Percentiles rank a stretch among this genome's conserved stretches.
These are phyloP conservation scores for Zygoascus sp. DNA, from an alignment of 1,139 yeast genomes.

Conservation along the genomic window DNA sequence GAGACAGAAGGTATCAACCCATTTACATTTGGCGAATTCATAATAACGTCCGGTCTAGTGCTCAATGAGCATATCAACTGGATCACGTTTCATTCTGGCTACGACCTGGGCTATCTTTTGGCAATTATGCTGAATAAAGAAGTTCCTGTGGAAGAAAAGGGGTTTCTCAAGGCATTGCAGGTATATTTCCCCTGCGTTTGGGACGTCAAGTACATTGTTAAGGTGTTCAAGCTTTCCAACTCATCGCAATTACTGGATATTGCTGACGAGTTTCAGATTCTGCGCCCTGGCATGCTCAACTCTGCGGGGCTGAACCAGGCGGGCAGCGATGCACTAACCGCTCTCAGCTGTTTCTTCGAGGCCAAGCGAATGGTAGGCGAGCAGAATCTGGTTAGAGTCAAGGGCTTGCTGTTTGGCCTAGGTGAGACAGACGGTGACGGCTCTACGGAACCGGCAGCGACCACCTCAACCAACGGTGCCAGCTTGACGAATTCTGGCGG, in stretches of 20 bases:
- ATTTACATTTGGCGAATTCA: constrained; percentile 73
- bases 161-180: constrained; percentile 66
- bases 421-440: constrained; percentile 21
- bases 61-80: constrained; percentile 71
- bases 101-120: constrained; percentile 86
- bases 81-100: constrained; percentile 88
- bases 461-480: constrained; percentile 12
- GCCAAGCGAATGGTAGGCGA: constrained; percentile 40
- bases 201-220: constrained; percentile 79
- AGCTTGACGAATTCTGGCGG: background rate
- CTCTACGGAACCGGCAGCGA: constrained; percentile 10
- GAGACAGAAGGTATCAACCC: constrained; percentile 75
- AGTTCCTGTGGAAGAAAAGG: constrained; percentile 79
- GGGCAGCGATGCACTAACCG: constrained; percentile 50
- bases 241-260: constrained; percentile 38
- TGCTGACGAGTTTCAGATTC: constrained; percentile 46
- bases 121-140: constrained; percentile 69
- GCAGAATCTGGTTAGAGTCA: constrained; percentile 28
- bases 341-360: constrained; percentile 50
- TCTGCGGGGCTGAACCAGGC: constrained; percentile 40
- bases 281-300: constrained; percentile 26
- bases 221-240: constrained; percentile 36
- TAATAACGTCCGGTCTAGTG: constrained; percentile 82
- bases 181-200: constrained; percentile 77
- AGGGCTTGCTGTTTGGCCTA: constrained; percentile 37